These are phyloP conservation scores for Hygrocybe coccinea DNA, from an alignment of 768 basidiomycete species.

Conservation along the genomic window DNA sequence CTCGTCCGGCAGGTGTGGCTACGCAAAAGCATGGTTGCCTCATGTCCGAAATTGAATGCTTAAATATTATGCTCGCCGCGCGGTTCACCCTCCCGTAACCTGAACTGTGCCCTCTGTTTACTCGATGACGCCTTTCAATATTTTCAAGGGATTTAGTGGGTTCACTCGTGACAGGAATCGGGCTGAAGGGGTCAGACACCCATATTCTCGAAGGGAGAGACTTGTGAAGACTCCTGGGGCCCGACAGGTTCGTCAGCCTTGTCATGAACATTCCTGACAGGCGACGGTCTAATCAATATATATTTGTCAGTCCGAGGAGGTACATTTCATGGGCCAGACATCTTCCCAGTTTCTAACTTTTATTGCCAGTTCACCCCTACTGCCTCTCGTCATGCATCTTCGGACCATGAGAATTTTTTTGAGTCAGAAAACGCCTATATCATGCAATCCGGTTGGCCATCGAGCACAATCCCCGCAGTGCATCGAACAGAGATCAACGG, in stretches of 20 bases:
- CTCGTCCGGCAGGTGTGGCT: background rate
- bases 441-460: conserved; percentile 4
- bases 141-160: conserved; percentile 23
- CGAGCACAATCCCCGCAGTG: conserved; percentile 34
- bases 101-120: background rate
- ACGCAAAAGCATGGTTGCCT: conserved; percentile 5
- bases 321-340: no score
- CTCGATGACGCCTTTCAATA: conserved; percentile 20
- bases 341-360: background rate
- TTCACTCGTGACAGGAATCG: conserved; percentile 15
- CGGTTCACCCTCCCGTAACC: background rate
- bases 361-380: background rate
- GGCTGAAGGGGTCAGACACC: background rate
- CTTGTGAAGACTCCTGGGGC: background rate
- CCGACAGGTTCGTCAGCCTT: background rate
- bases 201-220: background rate
- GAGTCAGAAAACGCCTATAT: background rate
- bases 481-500: conserved; percentile 21
- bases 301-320: no score
- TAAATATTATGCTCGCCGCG: conserved; percentile 1
- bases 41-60: conserved; percentile 7
- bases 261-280: background rate
- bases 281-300: background rate
- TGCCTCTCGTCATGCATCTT: background rate
- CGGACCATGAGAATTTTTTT: background rate